phyloP scores from a whole-genome alignment of 1,284 basidiomycete genomes.

The Austroboletus novae-zelandiae region DNA sequence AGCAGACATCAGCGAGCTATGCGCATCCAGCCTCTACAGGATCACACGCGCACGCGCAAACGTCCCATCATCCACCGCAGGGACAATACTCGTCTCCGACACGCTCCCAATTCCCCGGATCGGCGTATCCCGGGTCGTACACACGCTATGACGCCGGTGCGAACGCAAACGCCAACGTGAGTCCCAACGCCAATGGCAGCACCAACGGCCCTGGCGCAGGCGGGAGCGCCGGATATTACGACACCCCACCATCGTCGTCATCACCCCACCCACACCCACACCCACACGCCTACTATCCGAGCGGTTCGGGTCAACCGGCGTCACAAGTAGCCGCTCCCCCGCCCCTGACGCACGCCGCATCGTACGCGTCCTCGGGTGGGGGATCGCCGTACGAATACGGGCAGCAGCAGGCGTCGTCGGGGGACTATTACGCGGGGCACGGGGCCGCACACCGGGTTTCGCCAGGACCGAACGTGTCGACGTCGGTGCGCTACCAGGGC shows the following conservation, averaged over 20 bases:
- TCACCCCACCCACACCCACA: conserved; percentile 17
- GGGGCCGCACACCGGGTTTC: conserved; percentile 19
- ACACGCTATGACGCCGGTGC: conserved; percentile 21
- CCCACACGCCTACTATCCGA: conserved; percentile 24
- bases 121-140: conserved; percentile 26
- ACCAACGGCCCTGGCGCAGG: conserved; percentile 11
- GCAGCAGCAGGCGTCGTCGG: conserved; percentile 22
- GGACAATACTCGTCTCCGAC: conserved; percentile 28
- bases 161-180: conserved; percentile 12
- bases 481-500: conserved; percentile 16
- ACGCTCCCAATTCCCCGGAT: conserved; percentile 25
- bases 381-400: conserved; percentile 29
- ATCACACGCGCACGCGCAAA: conserved; percentile 27
- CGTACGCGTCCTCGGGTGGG: conserved; percentile 23
- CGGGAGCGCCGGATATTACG: conserved; percentile 26
- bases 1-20: conserved; percentile 28
- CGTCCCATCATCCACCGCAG: conserved; percentile 33
- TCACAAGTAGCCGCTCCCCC: conserved; percentile 19
- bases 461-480: conserved; percentile 17
- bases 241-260: conserved; percentile 19
- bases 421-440: conserved; percentile 21
- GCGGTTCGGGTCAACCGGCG: conserved; percentile 21
- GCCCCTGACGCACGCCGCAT: conserved; percentile 15
- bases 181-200: conserved; percentile 2
- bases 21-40: conserved; percentile 25